Evolutionary conservation across 805 yeast genomes (phyloP).

Genomic region (Saccharomycopsis amapae): DNA sequence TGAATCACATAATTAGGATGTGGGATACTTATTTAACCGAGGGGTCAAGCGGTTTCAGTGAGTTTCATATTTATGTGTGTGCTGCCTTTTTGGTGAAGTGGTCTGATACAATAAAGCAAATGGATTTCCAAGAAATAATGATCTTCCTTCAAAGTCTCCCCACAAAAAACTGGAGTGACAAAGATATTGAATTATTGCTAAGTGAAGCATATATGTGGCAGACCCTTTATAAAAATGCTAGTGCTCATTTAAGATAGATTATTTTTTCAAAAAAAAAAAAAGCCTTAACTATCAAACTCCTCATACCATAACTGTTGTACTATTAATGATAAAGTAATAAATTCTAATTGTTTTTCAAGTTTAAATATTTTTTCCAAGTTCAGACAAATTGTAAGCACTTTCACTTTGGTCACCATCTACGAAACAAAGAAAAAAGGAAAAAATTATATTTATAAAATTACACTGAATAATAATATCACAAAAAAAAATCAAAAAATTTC

Average conservation of each 20-base stretch:
- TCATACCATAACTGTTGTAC: too few species aligned
- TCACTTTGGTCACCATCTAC: too few species aligned
- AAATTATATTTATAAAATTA: too few species aligned
- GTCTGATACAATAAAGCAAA: constrained; percentile 64
- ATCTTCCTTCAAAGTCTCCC: constrained; percentile 89
- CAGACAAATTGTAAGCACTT: too few species aligned
- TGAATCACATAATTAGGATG: constrained; percentile 78
- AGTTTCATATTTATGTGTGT: constrained; percentile 93
- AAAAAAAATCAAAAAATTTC: too few species aligned
- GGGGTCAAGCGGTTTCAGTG: constrained; percentile 66
- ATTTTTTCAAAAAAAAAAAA: too few species aligned
- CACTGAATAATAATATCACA: too few species aligned
- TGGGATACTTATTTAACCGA: constrained; percentile 94
- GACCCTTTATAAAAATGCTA: constrained; percentile 79
- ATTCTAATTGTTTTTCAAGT: too few species aligned
- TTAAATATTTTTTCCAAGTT: too few species aligned
- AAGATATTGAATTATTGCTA: constrained; percentile 82
- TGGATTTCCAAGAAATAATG: constrained; percentile 93
- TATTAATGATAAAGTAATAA: too few species aligned
- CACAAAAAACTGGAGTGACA: constrained; percentile 76
- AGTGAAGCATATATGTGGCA: constrained; percentile 98
- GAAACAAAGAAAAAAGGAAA: too few species aligned
- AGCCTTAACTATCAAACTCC: too few species aligned
- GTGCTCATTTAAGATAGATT: constrained; percentile 62
- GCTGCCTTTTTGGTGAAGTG: constrained; percentile 92